Base-by-base conservation (phyloP, 2,329 filamentous ascomycete genomes). In the Colletotrichum costaricense region DNA sequence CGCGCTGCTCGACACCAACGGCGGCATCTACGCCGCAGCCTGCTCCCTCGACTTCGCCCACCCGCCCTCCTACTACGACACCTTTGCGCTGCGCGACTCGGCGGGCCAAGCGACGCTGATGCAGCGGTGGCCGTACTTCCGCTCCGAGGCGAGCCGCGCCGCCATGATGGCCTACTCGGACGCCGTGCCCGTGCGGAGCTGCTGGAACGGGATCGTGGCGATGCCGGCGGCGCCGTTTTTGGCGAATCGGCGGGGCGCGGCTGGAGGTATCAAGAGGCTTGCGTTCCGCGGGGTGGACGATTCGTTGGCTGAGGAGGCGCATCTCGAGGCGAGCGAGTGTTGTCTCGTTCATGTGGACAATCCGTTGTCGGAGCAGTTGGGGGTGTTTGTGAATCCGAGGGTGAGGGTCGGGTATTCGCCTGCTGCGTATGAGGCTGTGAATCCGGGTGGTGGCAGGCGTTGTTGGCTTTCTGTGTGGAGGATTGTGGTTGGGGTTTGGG, bases 321-420 rank as follows among this genome's bases (percentile, higher is more conserved):
- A 94, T 78, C 85, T 95, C 30, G 94, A 95, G 81, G 93, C 87
- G n/a, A 93, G 91, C 16, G 93, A 95, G 81, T 95, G 93, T 84
- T 95, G 94, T 81, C 88, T 95, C 65, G 91, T 94, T 67, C 93
- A 94, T 78, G 89, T 90, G 2, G 93, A 94, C 78, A 94, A 94
- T 76, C 89, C 89, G 1, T 82, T 91, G 5, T 87, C 86, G 5
- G 78, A 78, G 69, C 80, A 81, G 6, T 76, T 81, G 67, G 91
- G 93, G 63, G 89, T 94, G 6, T 94, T 86, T 80, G 78, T 94
- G 52, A 95, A 95, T 79, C 92, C 93, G 2, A 87, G 87, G 14
- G 92, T 94, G 12, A 86, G 92, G 9, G 93, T 94, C 5, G 91
- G 87, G 2, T 94, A 94, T 78, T 90, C 85, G 74, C 79, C 81